These are phyloP conservation scores for Solanum habrochaites DNA, from an alignment of 257 asterid species.

Conservation along the genomic window DNA sequence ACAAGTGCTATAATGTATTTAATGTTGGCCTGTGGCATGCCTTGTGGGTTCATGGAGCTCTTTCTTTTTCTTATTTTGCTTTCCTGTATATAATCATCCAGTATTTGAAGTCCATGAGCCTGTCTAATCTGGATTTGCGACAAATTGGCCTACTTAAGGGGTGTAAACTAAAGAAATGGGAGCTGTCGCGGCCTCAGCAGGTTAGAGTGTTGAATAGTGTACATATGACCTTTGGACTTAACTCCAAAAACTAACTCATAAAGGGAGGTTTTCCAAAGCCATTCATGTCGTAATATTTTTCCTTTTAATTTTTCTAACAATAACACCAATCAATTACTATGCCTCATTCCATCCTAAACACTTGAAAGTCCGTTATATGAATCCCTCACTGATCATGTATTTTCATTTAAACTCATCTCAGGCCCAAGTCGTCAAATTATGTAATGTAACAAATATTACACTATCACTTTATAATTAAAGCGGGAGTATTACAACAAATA, in stretches of 20 bases:
- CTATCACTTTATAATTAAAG: not conserved
- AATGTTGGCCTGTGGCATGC: not conserved
- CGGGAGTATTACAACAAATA: not conserved
- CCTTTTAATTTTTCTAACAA: not conserved
- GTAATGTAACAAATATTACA: not conserved
- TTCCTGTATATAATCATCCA: not conserved
- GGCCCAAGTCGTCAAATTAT: not conserved
- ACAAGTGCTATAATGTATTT: not conserved
- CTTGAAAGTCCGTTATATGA: not conserved
- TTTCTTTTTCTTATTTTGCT: not conserved
- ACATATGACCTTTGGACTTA: not conserved
- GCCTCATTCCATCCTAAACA: not conserved
- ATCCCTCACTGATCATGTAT: not conserved
- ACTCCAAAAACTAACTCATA: not conserved
- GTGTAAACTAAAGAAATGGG: not conserved
- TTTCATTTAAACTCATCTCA: not conserved
- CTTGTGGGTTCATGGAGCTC: not conserved
- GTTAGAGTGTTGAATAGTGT: not conserved
- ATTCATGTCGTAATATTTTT: not conserved
- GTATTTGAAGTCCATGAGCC: not conserved
- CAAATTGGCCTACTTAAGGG: not conserved
- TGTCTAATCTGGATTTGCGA: not conserved
- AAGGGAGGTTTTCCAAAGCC: not conserved
- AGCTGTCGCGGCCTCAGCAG: not conserved
- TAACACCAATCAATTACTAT: not conserved